These are phyloP conservation scores for Gynochthodes officinalis DNA, from an alignment of 257 asterid species.

Conservation along the genomic window DNA sequence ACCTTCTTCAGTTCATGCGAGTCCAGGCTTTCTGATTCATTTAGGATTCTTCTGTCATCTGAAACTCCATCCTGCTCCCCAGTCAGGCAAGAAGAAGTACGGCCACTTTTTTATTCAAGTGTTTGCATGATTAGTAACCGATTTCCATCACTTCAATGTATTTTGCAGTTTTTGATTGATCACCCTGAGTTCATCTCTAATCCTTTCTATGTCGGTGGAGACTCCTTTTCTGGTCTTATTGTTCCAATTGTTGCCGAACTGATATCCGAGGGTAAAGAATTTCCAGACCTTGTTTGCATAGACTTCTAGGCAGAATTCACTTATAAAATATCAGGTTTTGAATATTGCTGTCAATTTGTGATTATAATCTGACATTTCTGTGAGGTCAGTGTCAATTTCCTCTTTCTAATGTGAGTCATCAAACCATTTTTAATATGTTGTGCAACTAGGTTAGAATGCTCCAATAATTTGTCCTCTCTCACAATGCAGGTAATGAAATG, in stretches of 20 bases:
- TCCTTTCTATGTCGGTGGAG: constrained; percentile 37
- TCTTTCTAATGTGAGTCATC: not conserved
- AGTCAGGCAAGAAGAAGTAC: too few relatives aligned
- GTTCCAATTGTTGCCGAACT: constrained; percentile 30
- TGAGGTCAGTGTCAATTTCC: not conserved
- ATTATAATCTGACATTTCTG: not conserved
- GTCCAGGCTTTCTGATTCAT: not conserved
- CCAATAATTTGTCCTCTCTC: not conserved
- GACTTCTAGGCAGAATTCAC: not conserved
- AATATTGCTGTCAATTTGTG: not conserved
- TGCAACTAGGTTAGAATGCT: not conserved
- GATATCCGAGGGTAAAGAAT: constrained; percentile 33
- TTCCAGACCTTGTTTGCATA: not conserved
- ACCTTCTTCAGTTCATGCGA: not conserved
- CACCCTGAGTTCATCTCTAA: constrained; percentile 36
- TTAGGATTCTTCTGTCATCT: too few relatives aligned
- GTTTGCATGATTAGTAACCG: not conserved
- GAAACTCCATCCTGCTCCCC: too few relatives aligned
- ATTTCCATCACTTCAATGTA: not conserved
- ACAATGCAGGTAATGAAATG: constrained; percentile 34
- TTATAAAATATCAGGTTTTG: too few relatives aligned
- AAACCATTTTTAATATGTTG: not conserved
- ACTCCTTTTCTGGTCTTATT: constrained; percentile 37
- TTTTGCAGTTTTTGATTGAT: constrained; percentile 37
- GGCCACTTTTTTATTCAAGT: too few relatives aligned